Base-by-base conservation (phyloP, 495 filamentous ascomycete species). In the Aspergillus cristatus region DNA sequence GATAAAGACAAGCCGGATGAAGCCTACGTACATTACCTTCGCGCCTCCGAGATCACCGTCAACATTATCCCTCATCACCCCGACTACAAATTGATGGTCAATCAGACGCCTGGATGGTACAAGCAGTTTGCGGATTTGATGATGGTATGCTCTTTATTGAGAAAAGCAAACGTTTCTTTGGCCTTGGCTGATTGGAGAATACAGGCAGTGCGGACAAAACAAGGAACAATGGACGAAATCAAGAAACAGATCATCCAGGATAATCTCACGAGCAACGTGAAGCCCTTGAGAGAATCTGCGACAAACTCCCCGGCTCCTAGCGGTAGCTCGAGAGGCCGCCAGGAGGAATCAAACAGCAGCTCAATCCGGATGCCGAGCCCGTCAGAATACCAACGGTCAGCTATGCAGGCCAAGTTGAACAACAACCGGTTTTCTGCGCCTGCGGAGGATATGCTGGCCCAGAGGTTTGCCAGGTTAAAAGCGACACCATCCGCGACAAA, bases 11-110 rank as follows among this genome's bases (percentile, higher is more conserved):
- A 68, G 39, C 63, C 68, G n/a, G 79, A 85, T 44, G 61, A 54
- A 22, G 79, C 79, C 34, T 85, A 80, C 46, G 66, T 79, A 17
- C 84, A 94, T 32, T 97, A 84, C 57, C 70, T 96, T 35, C 75
- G 79, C 28, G 81, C 89, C 16, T 84, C 71, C 31, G 79, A 84
- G 32, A 79, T 97, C 41, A 69, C 82, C 24, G 68, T 84, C 15
- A 72, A 89, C 28, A 64, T 80, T 24, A 79, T 94, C 24, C 87
- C 86, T 7, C 65, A 66, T 24, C 79, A 87, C 43, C 76, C 74
- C 34, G 81, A 85, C 22, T 86, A 73, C 48, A 70, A 55, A 38
- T 43, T 44, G 6, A 50, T 49, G 3, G 50, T 43, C 35, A 55
- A 37, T 14, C 55, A 66, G 24, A 47, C 51, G 11, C 54, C 60